phyloP scores from a whole-genome alignment of 1,139 yeast genomes.

The Hyphopichia wangnamkhiaoensis region DNA sequence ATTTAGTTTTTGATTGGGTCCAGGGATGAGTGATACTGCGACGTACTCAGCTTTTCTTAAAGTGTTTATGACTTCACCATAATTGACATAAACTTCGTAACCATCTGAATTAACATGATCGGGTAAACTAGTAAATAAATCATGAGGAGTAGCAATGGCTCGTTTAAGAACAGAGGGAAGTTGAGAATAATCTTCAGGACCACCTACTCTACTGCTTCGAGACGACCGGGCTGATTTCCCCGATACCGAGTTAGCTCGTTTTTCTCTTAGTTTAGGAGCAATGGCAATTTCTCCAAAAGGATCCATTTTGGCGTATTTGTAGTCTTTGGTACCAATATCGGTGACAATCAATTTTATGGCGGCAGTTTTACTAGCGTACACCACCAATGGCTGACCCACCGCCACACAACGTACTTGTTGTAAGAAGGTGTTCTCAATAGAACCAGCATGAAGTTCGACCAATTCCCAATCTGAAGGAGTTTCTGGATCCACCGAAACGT shows the following conservation, averaged over 20 bases:
- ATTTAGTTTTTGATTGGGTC: constrained; percentile 41
- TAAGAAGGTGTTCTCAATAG: constrained; percentile 71
- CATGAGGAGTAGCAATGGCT: constrained; percentile 60
- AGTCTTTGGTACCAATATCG: constrained; percentile 55
- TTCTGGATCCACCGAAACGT: constrained; percentile 76
- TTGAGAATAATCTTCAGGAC: constrained; percentile 27
- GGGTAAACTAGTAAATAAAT: constrained; percentile 26
- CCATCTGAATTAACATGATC: constrained; percentile 19
- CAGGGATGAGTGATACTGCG: constrained; percentile 58
- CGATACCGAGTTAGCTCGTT: constrained; percentile 24
- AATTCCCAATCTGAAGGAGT: constrained; percentile 88
- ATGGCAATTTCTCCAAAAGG: constrained; percentile 80
- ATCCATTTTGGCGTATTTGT: constrained; percentile 57
- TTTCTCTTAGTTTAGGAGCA: constrained; percentile 68
- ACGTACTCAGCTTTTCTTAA: constrained; percentile 49
- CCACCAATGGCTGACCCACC: constrained; percentile 59
- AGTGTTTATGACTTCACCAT: constrained; percentile 30
- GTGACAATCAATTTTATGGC: constrained; percentile 65
- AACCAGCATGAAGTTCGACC: constrained; percentile 79
- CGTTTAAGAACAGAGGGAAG: constrained; percentile 49
- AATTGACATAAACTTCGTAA: constrained; percentile 48
- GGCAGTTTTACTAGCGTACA: constrained; percentile 69
- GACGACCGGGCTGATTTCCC: constrained; percentile 32
- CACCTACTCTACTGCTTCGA: constrained; percentile 26
- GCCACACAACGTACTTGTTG: constrained; percentile 81